phyloP scores from a whole-genome alignment of 2,329 filamentous ascomycete genomes.

The Ceratocystis ficicola region DNA sequence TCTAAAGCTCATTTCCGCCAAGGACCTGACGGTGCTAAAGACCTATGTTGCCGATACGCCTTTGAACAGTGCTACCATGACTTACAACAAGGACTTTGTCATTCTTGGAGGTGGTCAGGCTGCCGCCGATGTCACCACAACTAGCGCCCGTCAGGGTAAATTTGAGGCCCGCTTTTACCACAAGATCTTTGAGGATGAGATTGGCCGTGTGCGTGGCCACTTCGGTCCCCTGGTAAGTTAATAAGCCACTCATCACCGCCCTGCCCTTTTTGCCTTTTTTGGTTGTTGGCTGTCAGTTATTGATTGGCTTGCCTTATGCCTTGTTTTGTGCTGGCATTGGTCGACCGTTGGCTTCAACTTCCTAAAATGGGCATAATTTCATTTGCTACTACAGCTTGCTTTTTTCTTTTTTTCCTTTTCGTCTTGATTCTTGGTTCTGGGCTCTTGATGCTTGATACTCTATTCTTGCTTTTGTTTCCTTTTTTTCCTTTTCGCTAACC shows the following conservation, averaged over 20 bases:
- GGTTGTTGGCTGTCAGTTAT: too few species aligned
- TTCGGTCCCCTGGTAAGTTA: slow-evolving; percentile 65
- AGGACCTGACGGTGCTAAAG: slow-evolving; percentile 84
- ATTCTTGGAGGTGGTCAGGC: slow-evolving; percentile 97
- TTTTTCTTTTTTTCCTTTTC: neutral
- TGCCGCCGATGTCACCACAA: slow-evolving; percentile 97
- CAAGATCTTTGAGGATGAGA: slow-evolving; percentile 98
- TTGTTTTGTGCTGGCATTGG: neutral
- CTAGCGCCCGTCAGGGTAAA: slow-evolving; percentile 86
- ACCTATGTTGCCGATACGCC: slow-evolving; percentile 86
- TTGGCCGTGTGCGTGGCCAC: slow-evolving; percentile 90
- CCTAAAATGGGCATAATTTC: neutral
- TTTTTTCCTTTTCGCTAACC: slow-evolving; percentile 19
- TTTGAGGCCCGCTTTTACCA: slow-evolving; percentile 99
- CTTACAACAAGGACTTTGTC: slow-evolving; percentile 91
- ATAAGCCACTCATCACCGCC: neutral
- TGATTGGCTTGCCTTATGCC: too few species aligned
- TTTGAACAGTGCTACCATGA: slow-evolving; percentile 89
- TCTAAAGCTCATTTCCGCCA: slow-evolving; percentile 60
- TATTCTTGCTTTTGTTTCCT: neutral
- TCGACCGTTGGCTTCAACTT: neutral
- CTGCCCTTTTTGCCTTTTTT: neutral
- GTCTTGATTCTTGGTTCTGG: neutral
- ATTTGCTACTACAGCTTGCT: neutral
- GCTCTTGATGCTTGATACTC: neutral